Percentiles rank a stretch among this genome's conserved stretches.
These are phyloP conservation scores for Aspergillus sp. DNA, from an alignment of 2,329 filamentous ascomycete genomes.

Conservation along the genomic window DNA sequence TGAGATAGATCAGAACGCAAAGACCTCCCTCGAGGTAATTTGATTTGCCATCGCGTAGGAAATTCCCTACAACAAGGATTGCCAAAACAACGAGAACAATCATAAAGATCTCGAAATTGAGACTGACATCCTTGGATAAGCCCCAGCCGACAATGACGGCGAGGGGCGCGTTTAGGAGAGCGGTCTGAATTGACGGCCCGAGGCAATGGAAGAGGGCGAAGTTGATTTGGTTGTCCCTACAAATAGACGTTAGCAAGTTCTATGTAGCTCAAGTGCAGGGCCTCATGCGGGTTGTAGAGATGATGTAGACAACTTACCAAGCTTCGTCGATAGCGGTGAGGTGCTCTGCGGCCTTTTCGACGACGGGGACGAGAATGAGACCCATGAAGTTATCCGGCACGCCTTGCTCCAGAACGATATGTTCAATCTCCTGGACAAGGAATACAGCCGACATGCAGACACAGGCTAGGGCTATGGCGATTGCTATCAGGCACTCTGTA, in stretches of 20 bases:
- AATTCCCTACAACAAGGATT: constrained; percentile 83
- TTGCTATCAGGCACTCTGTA: constrained; percentile 68
- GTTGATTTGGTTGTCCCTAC: constrained; percentile 63
- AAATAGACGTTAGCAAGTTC: constrained; percentile 10
- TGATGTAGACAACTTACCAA: constrained; percentile 53
- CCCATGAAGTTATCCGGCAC: constrained; percentile 63
- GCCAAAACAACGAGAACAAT: constrained; percentile 76
- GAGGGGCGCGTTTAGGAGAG: constrained; percentile 81
- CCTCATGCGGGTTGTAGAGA: not conserved
- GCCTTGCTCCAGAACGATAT: constrained; percentile 53
- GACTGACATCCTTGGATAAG: constrained; percentile 66
- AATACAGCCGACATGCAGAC: constrained; percentile 74
- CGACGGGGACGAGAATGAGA: constrained; percentile 74
- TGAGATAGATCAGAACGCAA: constrained; percentile 66
- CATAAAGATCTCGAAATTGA: constrained; percentile 88
- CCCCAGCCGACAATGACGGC: constrained; percentile 84
- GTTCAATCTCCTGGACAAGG: constrained; percentile 70
- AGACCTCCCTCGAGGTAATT: constrained; percentile 88
- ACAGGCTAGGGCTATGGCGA: constrained; percentile 63
- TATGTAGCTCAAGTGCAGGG: not conserved
- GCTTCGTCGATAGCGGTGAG: constrained; percentile 82
- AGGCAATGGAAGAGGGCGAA: constrained; percentile 83
- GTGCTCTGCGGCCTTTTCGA: constrained; percentile 85
- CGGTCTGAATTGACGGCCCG: constrained; percentile 84
- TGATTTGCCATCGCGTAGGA: constrained; percentile 81